Evolutionary conservation across 2,329 filamentous ascomycete genomes (phyloP).

Genomic region (Tolypocladium ovalisporum): DNA sequence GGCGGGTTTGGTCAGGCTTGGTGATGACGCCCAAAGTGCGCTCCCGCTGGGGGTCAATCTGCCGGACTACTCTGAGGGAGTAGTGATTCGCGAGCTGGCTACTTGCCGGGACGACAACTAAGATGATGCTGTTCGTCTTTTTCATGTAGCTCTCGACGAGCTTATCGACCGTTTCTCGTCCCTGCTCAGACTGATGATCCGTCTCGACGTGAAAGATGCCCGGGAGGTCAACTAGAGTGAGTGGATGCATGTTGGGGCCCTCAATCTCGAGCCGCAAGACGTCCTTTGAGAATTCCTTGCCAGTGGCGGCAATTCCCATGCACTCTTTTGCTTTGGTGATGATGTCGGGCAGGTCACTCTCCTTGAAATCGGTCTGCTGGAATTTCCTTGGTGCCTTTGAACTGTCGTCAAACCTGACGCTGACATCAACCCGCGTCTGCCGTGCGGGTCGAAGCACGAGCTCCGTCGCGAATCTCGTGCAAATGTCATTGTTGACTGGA

Average conservation of each 20-base stretch:
- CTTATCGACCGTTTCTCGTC: conserved; percentile 19
- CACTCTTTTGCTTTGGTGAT: conserved; percentile 37
- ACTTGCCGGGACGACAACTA: conserved; percentile 41
- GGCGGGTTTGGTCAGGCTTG: conserved; percentile 35
- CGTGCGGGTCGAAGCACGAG: conserved; percentile 36
- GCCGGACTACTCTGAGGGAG: conserved; percentile 32
- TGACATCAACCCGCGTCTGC: conserved; percentile 26
- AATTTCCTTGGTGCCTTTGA: conserved; percentile 11
- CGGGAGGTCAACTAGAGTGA: conserved; percentile 46
- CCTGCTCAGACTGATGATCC: conserved; percentile 18
- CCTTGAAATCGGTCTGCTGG: conserved; percentile 22
- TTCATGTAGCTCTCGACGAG: conserved; percentile 42
- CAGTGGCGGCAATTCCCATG: conserved; percentile 31
- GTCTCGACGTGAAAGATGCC: conserved; percentile 27
- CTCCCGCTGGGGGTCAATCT: conserved; percentile 28
- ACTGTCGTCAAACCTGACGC: conserved; percentile 25
- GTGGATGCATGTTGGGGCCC: conserved; percentile 29
- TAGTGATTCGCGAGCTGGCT: conserved; percentile 39
- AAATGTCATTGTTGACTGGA: conserved; percentile 41
- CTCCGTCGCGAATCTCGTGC: conserved; percentile 52
- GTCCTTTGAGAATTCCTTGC: conserved; percentile 30
- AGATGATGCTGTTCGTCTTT: conserved; percentile 46
- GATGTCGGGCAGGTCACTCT: conserved; percentile 31
- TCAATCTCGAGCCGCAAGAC: conserved; percentile 34
- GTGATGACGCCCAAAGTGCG: conserved; percentile 49